Conservation (phyloP, 148 eudicot genomes). For the Vaccinium macrocarpon region DNA sequence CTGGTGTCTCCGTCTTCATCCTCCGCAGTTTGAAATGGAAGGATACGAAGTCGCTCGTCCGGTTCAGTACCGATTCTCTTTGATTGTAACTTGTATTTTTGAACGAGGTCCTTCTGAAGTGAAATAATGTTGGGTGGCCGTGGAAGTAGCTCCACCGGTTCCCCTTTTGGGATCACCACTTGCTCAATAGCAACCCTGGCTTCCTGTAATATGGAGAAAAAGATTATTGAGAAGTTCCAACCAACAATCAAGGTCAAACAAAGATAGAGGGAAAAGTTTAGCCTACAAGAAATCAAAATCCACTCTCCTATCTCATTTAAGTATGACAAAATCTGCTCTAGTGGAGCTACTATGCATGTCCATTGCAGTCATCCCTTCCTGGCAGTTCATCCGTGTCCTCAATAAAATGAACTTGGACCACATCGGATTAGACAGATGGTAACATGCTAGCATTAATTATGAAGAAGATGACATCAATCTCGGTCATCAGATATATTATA, state of each 20-base stretch:
- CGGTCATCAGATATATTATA: not conserved
- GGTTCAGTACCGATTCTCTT: constrained; percentile 52
- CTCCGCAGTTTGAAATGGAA: constrained; percentile 31
- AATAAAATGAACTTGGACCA: not conserved
- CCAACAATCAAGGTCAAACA: not conserved
- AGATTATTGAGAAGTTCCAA: constrained; percentile 1
- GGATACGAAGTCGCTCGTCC: constrained; percentile 57
- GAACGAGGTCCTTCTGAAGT: constrained; percentile 66
- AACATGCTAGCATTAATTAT: not conserved
- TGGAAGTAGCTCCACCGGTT: constrained; percentile 74
- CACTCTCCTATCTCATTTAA: not conserved
- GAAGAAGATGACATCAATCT: not conserved
- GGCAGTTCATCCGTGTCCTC: not conserved
- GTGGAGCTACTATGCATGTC: not conserved
- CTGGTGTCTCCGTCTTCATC: constrained; percentile 21
- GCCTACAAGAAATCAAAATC: not conserved
- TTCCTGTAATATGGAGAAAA: constrained; percentile 45
- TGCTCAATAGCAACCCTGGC: constrained; percentile 84
- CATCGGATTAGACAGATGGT: not conserved
- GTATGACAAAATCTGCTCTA: not conserved
- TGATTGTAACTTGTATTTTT: constrained; percentile 56
- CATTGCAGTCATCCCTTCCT: not conserved
- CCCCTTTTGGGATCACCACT: constrained; percentile 72
- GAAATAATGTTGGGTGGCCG: constrained; percentile 57
- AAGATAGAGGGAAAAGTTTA: not conserved